These are phyloP conservation scores for Xylariaceae sp. DNA, from an alignment of 2,329 filamentous ascomycete genomes.

Conservation along the genomic window DNA sequence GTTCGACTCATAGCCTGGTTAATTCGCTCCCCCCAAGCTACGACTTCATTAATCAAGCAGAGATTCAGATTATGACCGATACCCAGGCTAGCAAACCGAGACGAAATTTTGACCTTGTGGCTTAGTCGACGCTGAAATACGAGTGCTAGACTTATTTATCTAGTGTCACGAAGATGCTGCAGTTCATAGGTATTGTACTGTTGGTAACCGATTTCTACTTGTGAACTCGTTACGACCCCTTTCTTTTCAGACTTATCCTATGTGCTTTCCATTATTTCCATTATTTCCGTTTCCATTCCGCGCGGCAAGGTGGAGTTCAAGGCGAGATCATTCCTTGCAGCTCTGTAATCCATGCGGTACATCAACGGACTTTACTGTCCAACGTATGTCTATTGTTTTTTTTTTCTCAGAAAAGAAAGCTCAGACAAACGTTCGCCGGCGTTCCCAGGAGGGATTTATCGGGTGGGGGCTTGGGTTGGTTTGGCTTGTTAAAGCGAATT, in stretches of 20 bases:
- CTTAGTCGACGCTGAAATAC: conserved; percentile 2
- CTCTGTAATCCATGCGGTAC: conserved; percentile 73
- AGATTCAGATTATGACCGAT: conserved; percentile 16
- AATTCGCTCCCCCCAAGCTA: background rate
- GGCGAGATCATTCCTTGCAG: conserved; percentile 68
- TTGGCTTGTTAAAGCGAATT: conserved; percentile 33
- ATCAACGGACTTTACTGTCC: conserved; percentile 37
- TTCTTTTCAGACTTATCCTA: background rate
- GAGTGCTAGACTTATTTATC: background rate
- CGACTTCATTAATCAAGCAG: background rate
- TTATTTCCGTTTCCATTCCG: conserved; percentile 38
- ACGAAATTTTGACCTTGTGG: conserved; percentile 8
- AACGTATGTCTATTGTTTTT: conserved; percentile 18
- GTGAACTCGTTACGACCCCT: background rate
- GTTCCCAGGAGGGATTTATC: conserved; percentile 28
- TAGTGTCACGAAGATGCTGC: background rate
- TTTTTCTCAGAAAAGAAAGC: background rate
- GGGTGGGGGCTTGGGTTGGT: conserved; percentile 30
- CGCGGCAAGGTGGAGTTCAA: conserved; percentile 72
- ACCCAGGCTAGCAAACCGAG: conserved; percentile 15
- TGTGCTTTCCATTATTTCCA: conserved; percentile 1
- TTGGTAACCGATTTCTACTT: background rate
- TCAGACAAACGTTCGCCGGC: conserved; percentile 23
- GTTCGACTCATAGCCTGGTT: conserved; percentile 40
- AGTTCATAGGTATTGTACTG: background rate